phyloP scores from a whole-genome alignment of 2,329 filamentous ascomycete genomes.

The Ophiocordyceps australis region DNA sequence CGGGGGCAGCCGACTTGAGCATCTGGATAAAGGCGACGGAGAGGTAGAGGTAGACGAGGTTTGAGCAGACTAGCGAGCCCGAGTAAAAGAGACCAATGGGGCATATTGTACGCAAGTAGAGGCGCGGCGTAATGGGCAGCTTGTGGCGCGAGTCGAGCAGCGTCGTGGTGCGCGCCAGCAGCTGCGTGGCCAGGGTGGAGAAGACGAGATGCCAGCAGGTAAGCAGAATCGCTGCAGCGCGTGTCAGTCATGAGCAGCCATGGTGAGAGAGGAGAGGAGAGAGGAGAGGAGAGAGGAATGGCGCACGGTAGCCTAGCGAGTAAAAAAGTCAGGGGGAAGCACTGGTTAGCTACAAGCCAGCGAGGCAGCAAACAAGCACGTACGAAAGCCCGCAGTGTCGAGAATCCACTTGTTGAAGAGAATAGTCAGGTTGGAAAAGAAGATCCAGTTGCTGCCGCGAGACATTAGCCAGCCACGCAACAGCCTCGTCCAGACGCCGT shows the following conservation, averaged over 20 bases:
- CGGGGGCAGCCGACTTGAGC: slow-evolving; percentile 50
- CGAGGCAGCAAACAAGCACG: slow-evolving; percentile 14
- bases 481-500: background rate
- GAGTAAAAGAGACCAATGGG: slow-evolving; percentile 51
- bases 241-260: too few relatives aligned
- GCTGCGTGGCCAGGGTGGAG: slow-evolving; percentile 45
- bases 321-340: too few relatives aligned
- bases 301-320: slow-evolving; percentile 8
- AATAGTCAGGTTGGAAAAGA: slow-evolving; percentile 70
- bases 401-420: slow-evolving; percentile 89
- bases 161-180: slow-evolving; percentile 43
- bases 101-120: slow-evolving; percentile 45
- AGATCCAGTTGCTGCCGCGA: slow-evolving; percentile 49
- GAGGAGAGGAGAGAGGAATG: background rate
- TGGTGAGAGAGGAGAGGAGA: too few relatives aligned
- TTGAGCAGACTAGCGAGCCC: slow-evolving; percentile 46
- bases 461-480: background rate
- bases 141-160: slow-evolving; percentile 45
- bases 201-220: slow-evolving; percentile 53
- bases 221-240: slow-evolving; percentile 29
- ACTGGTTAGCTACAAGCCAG: background rate
- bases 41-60: slow-evolving; percentile 49
- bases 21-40: slow-evolving; percentile 54
- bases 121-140: slow-evolving; percentile 38
- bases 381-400: slow-evolving; percentile 56